Evolutionary conservation across 345 rosid genomes (phyloP), one percentile per base, ranked within the genome.

Genomic region (Arabis hirsuta): DNA sequence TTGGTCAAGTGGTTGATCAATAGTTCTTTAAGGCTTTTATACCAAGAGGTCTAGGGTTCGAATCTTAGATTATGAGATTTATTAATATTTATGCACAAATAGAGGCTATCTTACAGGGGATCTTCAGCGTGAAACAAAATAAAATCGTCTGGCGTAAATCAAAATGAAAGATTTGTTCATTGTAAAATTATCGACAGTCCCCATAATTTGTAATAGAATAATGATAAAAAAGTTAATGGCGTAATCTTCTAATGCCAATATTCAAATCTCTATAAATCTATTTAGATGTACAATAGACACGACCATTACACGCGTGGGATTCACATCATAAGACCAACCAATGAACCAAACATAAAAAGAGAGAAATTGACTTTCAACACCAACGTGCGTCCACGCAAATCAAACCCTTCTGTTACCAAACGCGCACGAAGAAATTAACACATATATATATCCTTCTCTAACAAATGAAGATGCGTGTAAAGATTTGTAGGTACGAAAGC

Each of bases 331-430:
- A 45, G 5, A 45, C 69, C 43, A 9, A 60, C 73, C 57, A 44
- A 66, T 27, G 7, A 55, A 69, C 20, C 57, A 44, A 66, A 36
- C 10, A 43, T 41, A 27, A 5, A 45, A 42, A 59, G 55, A 44
- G 19, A 69, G 12, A n/a, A 26, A 9, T 81, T 66, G 76, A 70
- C 71, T 75, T 75, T 67, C 14, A 26, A 55, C n/a, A 55, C 64
- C 65, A 65, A 69, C 84, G 81, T 82, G 86, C 80, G 55, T 52
- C 81, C 81, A 83, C 80, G 84, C 84, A 80, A 62, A 59, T 63
- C 14, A 36, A 70, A 34, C 55, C 57, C 13, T 29, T 16, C 52
- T 14, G 22, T 50, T 44, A 12, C 29, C 53, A 36, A 19, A 52
- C 29, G 6, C 36, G 53, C 46, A 45, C 55, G 22, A 24, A 45